Evolutionary conservation across 129 eudicot species (phyloP).

Genomic region (Pseudognaphalium luteoalbum): DNA sequence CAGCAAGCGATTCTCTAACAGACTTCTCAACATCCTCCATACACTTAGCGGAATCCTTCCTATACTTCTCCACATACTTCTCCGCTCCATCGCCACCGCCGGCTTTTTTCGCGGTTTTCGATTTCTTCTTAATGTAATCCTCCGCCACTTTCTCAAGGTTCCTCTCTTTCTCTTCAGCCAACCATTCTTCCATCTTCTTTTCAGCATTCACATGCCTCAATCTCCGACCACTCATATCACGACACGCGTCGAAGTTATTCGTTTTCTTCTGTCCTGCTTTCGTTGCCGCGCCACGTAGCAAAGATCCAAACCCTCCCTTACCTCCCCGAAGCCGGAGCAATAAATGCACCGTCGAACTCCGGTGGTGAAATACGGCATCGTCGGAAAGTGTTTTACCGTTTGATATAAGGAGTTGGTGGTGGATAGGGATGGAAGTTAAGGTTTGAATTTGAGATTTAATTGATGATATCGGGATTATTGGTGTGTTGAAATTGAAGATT

Average conservation of each 20-base stretch:
- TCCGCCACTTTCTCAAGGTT: slow-evolving; percentile 87
- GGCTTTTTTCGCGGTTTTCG: slow-evolving; percentile 47
- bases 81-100: slow-evolving; percentile 59
- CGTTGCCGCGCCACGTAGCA: slow-evolving; percentile 86
- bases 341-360: slow-evolving; percentile 35
- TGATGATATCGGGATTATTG: slow-evolving; percentile 40
- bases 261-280: slow-evolving; percentile 98
- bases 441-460: slow-evolving; percentile 51
- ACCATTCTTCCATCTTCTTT: slow-evolving; percentile 98
- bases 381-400: slow-evolving; percentile 38
- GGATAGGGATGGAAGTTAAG: slow-evolving; percentile 58
- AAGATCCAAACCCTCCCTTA: slow-evolving; percentile 91
- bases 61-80: slow-evolving; percentile 85
- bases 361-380: slow-evolving; percentile 22
- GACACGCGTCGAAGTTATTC: slow-evolving; percentile 89
- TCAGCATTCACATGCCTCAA: slow-evolving; percentile 87
- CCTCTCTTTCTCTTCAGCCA: slow-evolving; percentile 74
- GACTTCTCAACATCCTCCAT: slow-evolving; percentile 88
- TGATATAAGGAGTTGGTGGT: slow-evolving; percentile 53
- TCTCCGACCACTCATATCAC: slow-evolving; percentile 99
- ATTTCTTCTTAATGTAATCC: slow-evolving; percentile 72
- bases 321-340: slow-evolving; percentile 82
- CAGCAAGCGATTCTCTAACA: slow-evolving; percentile 70
- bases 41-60: slow-evolving; percentile 80
- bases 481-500: slow-evolving; percentile 56